Evolutionary conservation across 371 early-diverging fungal genomes (phyloP).

Genomic region (Smittium culicis): DNA sequence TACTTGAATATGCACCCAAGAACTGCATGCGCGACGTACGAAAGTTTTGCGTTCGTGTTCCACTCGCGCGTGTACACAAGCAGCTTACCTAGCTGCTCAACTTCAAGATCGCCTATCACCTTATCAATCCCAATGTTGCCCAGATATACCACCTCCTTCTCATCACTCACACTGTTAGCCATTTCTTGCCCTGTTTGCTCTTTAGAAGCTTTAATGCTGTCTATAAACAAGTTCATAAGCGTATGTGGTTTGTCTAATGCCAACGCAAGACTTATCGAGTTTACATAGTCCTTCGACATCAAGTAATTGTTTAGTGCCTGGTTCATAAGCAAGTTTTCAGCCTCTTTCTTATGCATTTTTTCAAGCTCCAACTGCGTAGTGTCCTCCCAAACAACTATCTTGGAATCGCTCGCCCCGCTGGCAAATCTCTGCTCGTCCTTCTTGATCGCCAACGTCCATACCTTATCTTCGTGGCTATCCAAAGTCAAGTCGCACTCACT

Average conservation of each 20-base stretch:
- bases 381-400: conserved; percentile 83
- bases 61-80: conserved; percentile 78
- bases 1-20: conserved; percentile 57
- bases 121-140: conserved; percentile 23
- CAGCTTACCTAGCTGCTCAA: conserved; percentile 48
- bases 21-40: conserved; percentile 64
- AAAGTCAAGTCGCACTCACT: conserved; percentile 77
- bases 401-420: conserved; percentile 83
- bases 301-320: conserved; percentile 79
- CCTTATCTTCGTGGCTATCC: conserved; percentile 86
- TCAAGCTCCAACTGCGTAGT: conserved; percentile 69
- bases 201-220: conserved; percentile 31
- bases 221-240: conserved; percentile 54
- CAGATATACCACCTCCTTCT: background rate
- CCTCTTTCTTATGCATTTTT: conserved; percentile 20
- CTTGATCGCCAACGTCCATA: conserved; percentile 75
- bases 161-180: background rate
- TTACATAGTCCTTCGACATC: conserved; percentile 71
- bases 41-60: conserved; percentile 81
- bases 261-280: conserved; percentile 81
- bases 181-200: background rate
- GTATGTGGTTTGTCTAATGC: conserved; percentile 79
- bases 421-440: conserved; percentile 59
- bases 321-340: conserved; percentile 43
- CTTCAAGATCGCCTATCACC: conserved; percentile 24